phyloP scores from a whole-genome alignment of 2,329 filamentous ascomycete species.

The Claviceps humidiphila region DNA sequence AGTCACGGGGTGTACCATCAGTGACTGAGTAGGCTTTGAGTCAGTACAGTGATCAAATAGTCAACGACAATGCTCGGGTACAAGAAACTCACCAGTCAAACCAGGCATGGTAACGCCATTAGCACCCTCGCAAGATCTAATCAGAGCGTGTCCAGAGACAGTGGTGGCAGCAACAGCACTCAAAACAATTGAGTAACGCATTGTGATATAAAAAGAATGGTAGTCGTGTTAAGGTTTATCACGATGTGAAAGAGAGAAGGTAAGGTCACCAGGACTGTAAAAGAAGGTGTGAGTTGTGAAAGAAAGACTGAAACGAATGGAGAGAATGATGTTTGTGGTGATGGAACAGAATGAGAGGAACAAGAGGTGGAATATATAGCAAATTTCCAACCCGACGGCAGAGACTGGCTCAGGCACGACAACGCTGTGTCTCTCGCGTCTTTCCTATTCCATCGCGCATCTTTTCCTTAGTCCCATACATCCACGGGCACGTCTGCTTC shows the following conservation, averaged over 20 bases:
- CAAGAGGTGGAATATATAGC: neutral
- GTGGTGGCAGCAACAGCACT: slow-evolving; percentile 17
- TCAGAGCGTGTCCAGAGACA: slow-evolving; percentile 3
- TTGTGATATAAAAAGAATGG: slow-evolving; percentile 8
- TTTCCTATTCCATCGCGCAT: too few relatives aligned
- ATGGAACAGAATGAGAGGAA: neutral
- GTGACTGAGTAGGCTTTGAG: neutral
- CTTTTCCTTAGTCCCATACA: too few relatives aligned
- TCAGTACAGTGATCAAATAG: slow-evolving; percentile 1
- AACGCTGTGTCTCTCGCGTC: too few relatives aligned
- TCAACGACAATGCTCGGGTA: too few relatives aligned
- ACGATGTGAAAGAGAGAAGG: neutral
- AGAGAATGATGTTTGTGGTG: neutral
- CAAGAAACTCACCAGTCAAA: slow-evolving; percentile 17
- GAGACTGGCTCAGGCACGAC: neutral
- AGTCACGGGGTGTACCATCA: slow-evolving; percentile 5
- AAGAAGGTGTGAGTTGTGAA: neutral
- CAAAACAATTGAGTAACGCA: slow-evolving; percentile 16
- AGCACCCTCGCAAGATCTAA: neutral
- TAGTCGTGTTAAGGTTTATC: too few relatives aligned
- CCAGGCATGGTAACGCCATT: slow-evolving; percentile 5
- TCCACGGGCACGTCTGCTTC: too few relatives aligned
- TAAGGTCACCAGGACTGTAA: slow-evolving; percentile 2
- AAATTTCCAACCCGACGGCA: neutral
- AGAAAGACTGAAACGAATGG: neutral